Conservation (phyloP, 306 rosid genomes). For the Dalbergia cochinchinensis region DNA sequence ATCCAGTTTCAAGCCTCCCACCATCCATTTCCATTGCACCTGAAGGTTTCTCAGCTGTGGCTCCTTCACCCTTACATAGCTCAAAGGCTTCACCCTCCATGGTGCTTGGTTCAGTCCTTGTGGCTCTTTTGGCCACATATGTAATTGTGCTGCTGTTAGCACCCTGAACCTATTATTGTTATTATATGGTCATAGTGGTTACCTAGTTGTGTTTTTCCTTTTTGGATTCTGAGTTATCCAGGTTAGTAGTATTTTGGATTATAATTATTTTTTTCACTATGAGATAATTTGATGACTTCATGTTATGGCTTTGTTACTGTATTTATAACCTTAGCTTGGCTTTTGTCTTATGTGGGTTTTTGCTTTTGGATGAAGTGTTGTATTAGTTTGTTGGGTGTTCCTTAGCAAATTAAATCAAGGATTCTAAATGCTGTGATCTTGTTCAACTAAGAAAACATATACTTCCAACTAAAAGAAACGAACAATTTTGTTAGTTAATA, state of each 20-base stretch:
- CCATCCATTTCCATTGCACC: conserved; percentile 49
- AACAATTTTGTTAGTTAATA: not conserved
- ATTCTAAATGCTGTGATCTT: too few relatives aligned
- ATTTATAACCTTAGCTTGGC: not conserved
- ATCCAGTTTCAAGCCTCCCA: conserved; percentile 38
- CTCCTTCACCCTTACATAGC: conserved; percentile 49
- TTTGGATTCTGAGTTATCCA: conserved; percentile 21
- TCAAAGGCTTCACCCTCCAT: conserved; percentile 41
- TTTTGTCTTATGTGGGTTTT: not conserved
- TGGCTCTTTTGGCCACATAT: conserved; percentile 35
- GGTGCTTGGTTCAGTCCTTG: conserved; percentile 27
- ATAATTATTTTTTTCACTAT: not conserved
- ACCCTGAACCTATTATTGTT: conserved; percentile 6
- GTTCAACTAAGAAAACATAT: not conserved
- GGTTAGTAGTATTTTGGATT: conserved; percentile 27
- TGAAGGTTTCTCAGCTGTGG: not conserved
- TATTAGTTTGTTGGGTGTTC: not conserved
- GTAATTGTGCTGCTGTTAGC: conserved; percentile 27
- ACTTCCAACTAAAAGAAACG: not conserved
- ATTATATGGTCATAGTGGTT: conserved; percentile 3
- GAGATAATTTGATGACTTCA: not conserved
- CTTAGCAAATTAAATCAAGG: too few relatives aligned
- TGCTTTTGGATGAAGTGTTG: not conserved
- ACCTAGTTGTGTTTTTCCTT: not conserved
- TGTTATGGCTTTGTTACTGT: not conserved